These are phyloP conservation scores for Sporothrix protearum DNA, from an alignment of 2,329 filamentous ascomycete genomes.

Conservation along the genomic window DNA sequence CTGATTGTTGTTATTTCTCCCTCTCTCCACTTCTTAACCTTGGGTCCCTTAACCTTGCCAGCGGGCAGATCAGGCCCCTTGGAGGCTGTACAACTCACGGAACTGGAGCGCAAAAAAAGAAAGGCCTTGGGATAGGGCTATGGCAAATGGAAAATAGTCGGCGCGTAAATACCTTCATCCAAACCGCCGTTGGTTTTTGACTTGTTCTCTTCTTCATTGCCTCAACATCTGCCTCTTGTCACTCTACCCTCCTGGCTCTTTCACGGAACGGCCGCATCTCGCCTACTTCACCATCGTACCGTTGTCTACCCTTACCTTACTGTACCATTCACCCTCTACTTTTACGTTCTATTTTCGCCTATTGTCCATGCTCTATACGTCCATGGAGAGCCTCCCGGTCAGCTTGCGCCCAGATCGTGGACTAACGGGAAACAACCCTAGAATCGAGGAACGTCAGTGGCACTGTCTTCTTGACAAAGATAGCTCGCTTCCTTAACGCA, in stretches of 20 bases:
- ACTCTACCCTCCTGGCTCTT: background rate
- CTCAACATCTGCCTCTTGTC: background rate
- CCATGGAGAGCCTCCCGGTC: background rate
- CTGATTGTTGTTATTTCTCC: slow-evolving; percentile 8
- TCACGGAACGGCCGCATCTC: background rate
- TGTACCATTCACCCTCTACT: background rate
- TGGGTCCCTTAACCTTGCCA: slow-evolving; percentile 15
- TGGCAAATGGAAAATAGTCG: slow-evolving; percentile 21
- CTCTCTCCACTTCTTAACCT: slow-evolving; percentile 26
- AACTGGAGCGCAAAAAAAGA: slow-evolving; percentile 3
- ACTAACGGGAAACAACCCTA: background rate
- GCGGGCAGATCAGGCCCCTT: slow-evolving; percentile 24
- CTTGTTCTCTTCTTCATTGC: background rate
- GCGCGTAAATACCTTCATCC: slow-evolving; percentile 25
- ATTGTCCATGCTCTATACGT: no score
- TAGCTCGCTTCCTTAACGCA: background rate
- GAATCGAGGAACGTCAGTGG: background rate
- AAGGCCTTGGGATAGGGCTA: slow-evolving; percentile 21
- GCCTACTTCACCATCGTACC: background rate
- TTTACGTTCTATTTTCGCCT: background rate
- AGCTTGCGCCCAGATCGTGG: background rate
- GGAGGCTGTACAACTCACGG: background rate
- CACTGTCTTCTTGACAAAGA: background rate
- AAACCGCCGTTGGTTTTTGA: background rate
- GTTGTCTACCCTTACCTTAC: background rate